phyloP scores from a whole-genome alignment of 148 eudicot species.

The Camellia sinensis region DNA sequence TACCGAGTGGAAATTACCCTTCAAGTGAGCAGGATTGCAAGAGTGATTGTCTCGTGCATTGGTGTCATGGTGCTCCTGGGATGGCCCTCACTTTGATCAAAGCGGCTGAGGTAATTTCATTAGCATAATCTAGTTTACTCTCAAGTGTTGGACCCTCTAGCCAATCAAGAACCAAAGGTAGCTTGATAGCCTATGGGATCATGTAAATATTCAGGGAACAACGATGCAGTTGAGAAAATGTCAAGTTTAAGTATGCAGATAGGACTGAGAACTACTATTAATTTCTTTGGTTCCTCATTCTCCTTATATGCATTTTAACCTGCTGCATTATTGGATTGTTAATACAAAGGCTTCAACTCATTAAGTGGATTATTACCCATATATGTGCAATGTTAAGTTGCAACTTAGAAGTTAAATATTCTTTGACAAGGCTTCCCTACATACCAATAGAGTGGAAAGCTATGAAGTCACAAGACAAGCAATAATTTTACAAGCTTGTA shows the following conservation, averaged over 20 bases:
- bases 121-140: not conserved
- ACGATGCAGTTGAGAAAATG: not conserved
- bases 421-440: not conserved
- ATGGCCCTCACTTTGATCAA: constrained; percentile 48
- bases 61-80: constrained; percentile 73
- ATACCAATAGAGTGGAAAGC: constrained; percentile 1
- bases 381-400: not conserved
- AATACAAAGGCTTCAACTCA: not conserved
- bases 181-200: not conserved
- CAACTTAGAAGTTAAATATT: not conserved
- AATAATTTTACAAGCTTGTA: not conserved
- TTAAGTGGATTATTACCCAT: not conserved
- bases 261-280: not conserved
- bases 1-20: constrained; percentile 50
- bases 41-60: constrained; percentile 50
- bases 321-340: not conserved
- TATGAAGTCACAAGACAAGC: not conserved
- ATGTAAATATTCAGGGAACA: not conserved
- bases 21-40: constrained; percentile 32
- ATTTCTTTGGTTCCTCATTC: not conserved
- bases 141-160: not conserved
- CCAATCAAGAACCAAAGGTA: not conserved
- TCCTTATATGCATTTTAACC: not conserved
- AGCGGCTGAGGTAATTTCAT: constrained; percentile 53
- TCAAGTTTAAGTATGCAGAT: not conserved